These are phyloP conservation scores for Termitomyces bulborhizus DNA, from an alignment of 768 basidiomycete genomes.

Conservation along the genomic window DNA sequence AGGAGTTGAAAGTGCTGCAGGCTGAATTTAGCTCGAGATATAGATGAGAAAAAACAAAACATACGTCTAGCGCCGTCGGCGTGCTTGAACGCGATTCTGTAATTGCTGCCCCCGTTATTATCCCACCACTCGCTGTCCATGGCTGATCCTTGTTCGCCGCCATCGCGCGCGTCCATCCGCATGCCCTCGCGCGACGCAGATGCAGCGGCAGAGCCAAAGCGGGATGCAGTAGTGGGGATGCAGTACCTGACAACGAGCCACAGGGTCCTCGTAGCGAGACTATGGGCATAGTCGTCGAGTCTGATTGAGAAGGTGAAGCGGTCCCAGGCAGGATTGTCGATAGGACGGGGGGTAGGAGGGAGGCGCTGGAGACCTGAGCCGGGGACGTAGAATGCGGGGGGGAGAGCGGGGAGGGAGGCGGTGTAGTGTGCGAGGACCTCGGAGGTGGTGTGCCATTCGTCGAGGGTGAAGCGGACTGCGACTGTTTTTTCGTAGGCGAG, in stretches of 20 bases:
- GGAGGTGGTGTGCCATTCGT: slow-evolving; percentile 89
- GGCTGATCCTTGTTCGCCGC: no score
- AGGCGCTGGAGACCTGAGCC: slow-evolving; percentile 6
- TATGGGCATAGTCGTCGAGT: slow-evolving; percentile 61
- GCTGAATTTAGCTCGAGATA: no score
- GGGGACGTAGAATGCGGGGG: slow-evolving; percentile 7
- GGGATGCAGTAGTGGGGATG: background rate
- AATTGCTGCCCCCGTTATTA: slow-evolving; percentile 77
- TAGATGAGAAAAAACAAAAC: no score
- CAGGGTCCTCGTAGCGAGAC: slow-evolving; percentile 45
- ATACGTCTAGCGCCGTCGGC: slow-evolving; percentile 8
- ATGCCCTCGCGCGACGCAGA: background rate
- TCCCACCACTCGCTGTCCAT: slow-evolving; percentile 80
- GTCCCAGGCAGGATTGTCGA: slow-evolving; percentile 36
- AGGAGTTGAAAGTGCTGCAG: no score
- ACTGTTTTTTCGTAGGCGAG: slow-evolving; percentile 83
- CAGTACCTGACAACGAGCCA: slow-evolving; percentile 58
- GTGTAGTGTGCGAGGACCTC: slow-evolving; percentile 63
- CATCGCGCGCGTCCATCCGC: no score
- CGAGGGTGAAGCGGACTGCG: slow-evolving; percentile 83
- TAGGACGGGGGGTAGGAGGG: no score
- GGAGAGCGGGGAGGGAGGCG: slow-evolving; percentile 34
- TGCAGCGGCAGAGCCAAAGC: no score
- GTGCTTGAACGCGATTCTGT: slow-evolving; percentile 59
- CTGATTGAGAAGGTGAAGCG: slow-evolving; percentile 56